A percentile compares a stretch with the other conserved stretches of the same genome.
Evolutionary conservation across 331 rosid species (phyloP).

Genomic region (Arachis monticola): DNA sequence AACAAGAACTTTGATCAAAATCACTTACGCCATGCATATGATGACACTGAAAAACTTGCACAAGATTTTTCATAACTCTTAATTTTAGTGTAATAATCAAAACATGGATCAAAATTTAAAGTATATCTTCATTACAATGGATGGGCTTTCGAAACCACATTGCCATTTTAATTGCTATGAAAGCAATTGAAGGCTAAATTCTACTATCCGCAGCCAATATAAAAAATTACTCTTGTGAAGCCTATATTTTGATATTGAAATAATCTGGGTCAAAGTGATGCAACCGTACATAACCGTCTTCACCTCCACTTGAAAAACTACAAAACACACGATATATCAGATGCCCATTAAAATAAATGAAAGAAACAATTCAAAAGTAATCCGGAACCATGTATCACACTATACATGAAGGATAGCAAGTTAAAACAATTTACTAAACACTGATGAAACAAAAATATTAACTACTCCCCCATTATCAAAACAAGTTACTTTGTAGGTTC

Average conservation of each 20-base stretch:
- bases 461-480: too few relatives aligned
- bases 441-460: too few relatives aligned
- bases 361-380: constrained; percentile 3
- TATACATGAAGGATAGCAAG: neutral
- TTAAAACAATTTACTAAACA: neutral
- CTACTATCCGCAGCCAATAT: constrained; percentile 9
- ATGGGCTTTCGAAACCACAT: constrained; percentile 22
- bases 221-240: constrained; percentile 7
- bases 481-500: neutral
- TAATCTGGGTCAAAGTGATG: constrained; percentile 93
- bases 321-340: constrained; percentile 4
- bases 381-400: neutral
- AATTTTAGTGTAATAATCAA: neutral
- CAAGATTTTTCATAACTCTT: neutral
- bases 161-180: neutral
- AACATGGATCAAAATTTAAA: neutral
- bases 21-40: neutral
- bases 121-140: neutral
- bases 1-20: neutral
- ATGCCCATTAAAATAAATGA: constrained; percentile 2
- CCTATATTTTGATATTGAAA: constrained; percentile 84
- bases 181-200: constrained; percentile 32
- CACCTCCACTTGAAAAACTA: constrained; percentile 98
- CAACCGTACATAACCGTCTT: constrained; percentile 91
- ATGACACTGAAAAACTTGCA: neutral